Percentiles rank a stretch among this genome's conserved stretches.
Conservation (phyloP, 2,329 filamentous ascomycete genomes). For the Paecilomyces variotii region DNA sequence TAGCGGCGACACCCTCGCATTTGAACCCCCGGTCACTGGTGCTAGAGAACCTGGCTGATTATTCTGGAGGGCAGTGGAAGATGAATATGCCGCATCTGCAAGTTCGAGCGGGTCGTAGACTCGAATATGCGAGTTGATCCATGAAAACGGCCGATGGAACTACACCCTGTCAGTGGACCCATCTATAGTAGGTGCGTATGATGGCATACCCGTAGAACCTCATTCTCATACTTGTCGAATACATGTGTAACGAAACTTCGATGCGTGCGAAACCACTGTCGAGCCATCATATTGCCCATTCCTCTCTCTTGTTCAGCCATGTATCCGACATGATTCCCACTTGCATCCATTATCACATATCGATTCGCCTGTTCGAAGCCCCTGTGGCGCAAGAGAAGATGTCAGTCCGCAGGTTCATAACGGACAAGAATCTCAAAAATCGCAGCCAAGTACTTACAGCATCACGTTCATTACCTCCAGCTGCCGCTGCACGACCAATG, state of each 20-base stretch:
- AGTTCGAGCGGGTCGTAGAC: constrained; percentile 46
- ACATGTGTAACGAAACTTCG: constrained; percentile 58
- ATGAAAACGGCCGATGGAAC: constrained; percentile 57
- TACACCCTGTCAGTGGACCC: constrained; percentile 14
- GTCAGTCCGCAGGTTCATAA: not conserved
- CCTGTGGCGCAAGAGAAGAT: constrained; percentile 12
- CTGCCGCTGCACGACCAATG: constrained; percentile 55
- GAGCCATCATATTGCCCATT: constrained; percentile 46
- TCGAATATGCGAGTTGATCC: constrained; percentile 52
- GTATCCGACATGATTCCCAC: constrained; percentile 56
- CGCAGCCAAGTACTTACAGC: constrained; percentile 29
- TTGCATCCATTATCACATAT: constrained; percentile 58
- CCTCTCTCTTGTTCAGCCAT: constrained; percentile 57
- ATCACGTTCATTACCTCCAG: constrained; percentile 60
- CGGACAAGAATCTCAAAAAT: not conserved
- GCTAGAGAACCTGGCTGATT: constrained; percentile 34
- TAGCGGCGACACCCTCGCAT: constrained; percentile 46
- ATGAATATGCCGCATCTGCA: constrained; percentile 23
- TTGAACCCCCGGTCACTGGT: constrained; percentile 32
- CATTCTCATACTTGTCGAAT: constrained; percentile 53
- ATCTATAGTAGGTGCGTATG: not conserved
- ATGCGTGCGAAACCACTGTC: constrained; percentile 56
- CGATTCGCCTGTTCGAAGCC: constrained; percentile 61
- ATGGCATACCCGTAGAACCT: constrained; percentile 45
- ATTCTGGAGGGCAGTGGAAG: constrained; percentile 38